Conservation (phyloP, 23 red algal genomes). For the Gracilariopsis chorda region DNA sequence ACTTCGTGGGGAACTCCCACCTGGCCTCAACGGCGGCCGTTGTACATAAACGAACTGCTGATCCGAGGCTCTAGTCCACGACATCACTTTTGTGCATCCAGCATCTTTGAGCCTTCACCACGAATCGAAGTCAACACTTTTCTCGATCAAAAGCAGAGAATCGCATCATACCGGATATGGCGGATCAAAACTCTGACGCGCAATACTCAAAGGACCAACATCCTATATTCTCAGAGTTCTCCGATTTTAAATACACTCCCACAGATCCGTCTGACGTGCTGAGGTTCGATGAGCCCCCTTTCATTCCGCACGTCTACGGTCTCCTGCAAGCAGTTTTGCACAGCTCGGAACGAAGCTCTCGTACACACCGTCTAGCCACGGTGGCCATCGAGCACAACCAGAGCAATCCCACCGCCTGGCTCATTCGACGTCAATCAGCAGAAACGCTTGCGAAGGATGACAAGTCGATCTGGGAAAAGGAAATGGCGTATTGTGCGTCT, state of each 20-base stretch:
- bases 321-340: conserved; percentile 45
- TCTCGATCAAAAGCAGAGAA: no score
- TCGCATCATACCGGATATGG: no score
- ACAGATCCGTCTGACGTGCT: background rate
- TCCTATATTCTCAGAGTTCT: conserved; percentile 8
- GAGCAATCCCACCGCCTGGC: conserved; percentile 76
- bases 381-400: conserved; percentile 45
- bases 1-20: no score
- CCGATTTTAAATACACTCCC: conserved; percentile 9
- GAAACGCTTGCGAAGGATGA: background rate
- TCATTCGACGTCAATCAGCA: conserved; percentile 60
- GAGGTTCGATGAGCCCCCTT: background rate
- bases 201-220: background rate
- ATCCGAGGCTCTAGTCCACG: no score
- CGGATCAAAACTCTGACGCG: no score
- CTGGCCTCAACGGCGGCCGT: no score
- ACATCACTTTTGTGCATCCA: no score
- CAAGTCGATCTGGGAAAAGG: conserved; percentile 22
- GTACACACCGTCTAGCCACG: conserved; percentile 45
- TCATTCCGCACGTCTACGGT: conserved; percentile 28
- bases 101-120: no score
- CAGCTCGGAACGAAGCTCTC: conserved; percentile 33
- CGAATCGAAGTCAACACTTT: no score
- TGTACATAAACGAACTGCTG: no score
- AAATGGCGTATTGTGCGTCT: conserved; percentile 17